phyloP scores from a whole-genome alignment of 768 basidiomycete genomes.

The Lactifluus piperatus region DNA sequence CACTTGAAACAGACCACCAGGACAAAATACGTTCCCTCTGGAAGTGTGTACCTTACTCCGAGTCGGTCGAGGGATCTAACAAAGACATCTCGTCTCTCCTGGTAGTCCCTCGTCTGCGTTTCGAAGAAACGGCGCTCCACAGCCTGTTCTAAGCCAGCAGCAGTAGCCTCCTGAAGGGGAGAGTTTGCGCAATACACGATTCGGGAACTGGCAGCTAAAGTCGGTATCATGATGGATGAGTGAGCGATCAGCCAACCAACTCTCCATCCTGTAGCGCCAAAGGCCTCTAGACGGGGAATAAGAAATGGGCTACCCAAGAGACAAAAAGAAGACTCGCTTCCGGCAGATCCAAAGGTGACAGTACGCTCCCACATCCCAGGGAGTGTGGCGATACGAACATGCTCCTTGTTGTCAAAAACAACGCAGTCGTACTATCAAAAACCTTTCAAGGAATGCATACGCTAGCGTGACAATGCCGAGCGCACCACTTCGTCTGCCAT shows the following conservation, averaged over 20 bases:
- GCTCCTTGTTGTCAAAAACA: conserved; percentile 79
- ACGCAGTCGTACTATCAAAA: conserved; percentile 78
- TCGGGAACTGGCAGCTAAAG: conserved; percentile 84
- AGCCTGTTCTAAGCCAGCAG: conserved; percentile 80
- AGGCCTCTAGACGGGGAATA: conserved; percentile 55
- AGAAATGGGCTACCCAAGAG: not conserved
- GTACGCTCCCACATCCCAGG: conserved; percentile 99
- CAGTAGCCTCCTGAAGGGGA: conserved; percentile 90
- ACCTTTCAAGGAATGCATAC: not conserved
- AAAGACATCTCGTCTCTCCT: conserved; percentile 69
- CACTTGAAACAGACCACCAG: conserved; percentile 50
- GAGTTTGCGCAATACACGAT: conserved; percentile 96
- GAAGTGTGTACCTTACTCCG: conserved; percentile 78
- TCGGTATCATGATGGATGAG: conserved; percentile 69
- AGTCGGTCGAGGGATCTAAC: conserved; percentile 71
- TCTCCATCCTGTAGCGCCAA: conserved; percentile 96
- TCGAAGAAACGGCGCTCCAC: conserved; percentile 66
- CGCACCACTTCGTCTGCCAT: conserved; percentile 95
- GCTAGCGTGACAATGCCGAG: conserved; percentile 7
- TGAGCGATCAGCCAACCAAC: conserved; percentile 96
- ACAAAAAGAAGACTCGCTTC: conserved; percentile 48
- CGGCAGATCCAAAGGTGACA: conserved; percentile 91
- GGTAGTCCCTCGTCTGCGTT: conserved; percentile 66
- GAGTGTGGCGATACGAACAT: conserved; percentile 87
- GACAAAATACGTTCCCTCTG: conserved; percentile 88